Conservation (phyloP, 2,329 filamentous ascomycete species). For the Macrophomina tecta region DNA sequence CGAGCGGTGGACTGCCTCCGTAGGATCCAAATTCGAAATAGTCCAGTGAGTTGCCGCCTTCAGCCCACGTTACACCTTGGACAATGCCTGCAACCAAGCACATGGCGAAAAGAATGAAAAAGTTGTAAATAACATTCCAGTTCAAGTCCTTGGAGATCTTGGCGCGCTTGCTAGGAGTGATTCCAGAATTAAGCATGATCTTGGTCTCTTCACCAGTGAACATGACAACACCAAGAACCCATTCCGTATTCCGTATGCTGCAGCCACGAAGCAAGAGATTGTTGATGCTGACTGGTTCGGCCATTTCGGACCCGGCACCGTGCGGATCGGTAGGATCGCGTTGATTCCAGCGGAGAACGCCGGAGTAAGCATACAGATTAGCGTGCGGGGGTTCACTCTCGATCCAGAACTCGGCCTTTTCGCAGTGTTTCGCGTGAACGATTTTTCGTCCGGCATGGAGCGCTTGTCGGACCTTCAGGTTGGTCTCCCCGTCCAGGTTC, state of each 20-base stretch:
- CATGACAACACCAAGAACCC: constrained; percentile 88
- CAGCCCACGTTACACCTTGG: constrained; percentile 81
- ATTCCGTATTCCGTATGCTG: constrained; percentile 93
- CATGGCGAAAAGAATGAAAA: constrained; percentile 85
- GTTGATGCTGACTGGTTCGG: constrained; percentile 92
- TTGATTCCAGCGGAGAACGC: constrained; percentile 86
- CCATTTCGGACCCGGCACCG: constrained; percentile 74
- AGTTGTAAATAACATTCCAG: constrained; percentile 97
- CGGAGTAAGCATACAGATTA: constrained; percentile 95
- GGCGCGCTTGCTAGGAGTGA: constrained; percentile 91
- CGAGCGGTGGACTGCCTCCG: constrained; percentile 72
- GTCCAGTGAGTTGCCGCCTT: constrained; percentile 73
- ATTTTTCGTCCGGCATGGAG: constrained; percentile 83
- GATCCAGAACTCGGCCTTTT: constrained; percentile 83
- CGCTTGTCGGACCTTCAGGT: constrained; percentile 91
- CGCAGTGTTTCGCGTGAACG: constrained; percentile 90
- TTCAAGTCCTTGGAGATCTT: constrained; percentile 93
- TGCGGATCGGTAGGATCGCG: constrained; percentile 67
- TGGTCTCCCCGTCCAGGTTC: constrained; percentile 96
- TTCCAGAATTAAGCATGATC: constrained; percentile 98
- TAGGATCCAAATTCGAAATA: constrained; percentile 89
- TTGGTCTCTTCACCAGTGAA: constrained; percentile 97
- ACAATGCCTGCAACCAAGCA: constrained; percentile 85
- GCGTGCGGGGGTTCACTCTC: constrained; percentile 91
- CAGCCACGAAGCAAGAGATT: constrained; percentile 93